These are phyloP conservation scores for Ehretia macrophylla DNA, from an alignment of 257 asterid species.

Conservation along the genomic window DNA sequence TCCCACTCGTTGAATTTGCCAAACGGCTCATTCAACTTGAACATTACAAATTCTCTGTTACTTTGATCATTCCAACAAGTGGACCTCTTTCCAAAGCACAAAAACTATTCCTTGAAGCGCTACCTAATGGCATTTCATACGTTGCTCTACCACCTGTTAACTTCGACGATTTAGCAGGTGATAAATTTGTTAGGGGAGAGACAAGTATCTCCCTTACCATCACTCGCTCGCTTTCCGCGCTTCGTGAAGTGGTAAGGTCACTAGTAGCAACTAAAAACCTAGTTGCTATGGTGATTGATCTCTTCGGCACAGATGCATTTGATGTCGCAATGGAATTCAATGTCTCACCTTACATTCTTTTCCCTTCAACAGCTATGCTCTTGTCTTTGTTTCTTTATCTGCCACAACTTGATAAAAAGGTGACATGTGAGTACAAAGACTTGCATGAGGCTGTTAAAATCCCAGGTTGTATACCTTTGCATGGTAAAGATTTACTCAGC, in stretches of 20 bases:
- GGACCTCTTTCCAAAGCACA: conserved; percentile 53
- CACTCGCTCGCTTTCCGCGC: conserved; percentile 49
- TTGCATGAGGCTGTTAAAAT: conserved; percentile 43
- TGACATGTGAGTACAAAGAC: conserved; percentile 46
- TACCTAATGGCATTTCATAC: conserved; percentile 38
- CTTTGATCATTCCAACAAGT: conserved; percentile 50
- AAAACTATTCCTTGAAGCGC: conserved; percentile 37
- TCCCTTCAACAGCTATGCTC: conserved; percentile 51
- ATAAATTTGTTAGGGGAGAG: conserved; percentile 43
- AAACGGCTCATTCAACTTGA: conserved; percentile 32
- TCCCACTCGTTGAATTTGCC: conserved; percentile 62
- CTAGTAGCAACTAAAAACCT: conserved; percentile 13
- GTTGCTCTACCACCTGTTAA: conserved; percentile 46
- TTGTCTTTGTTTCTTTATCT: conserved; percentile 45
- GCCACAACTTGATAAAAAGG: conserved; percentile 42
- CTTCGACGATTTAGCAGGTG: conserved; percentile 42
- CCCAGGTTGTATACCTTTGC: conserved; percentile 62
- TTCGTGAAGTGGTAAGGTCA: conserved; percentile 29
- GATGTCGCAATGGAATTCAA: conserved; percentile 47
- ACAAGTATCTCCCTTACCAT: conserved; percentile 54
- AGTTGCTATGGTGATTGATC: conserved; percentile 62
- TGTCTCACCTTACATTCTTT: conserved; percentile 48
- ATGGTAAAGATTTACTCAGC: conserved; percentile 50
- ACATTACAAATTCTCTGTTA: conserved; percentile 42
- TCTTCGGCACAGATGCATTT: conserved; percentile 70